Evolutionary conservation across 192 early-diverging fungal genomes (phyloP).

Genomic region (Coemansia umbellata): DNA sequence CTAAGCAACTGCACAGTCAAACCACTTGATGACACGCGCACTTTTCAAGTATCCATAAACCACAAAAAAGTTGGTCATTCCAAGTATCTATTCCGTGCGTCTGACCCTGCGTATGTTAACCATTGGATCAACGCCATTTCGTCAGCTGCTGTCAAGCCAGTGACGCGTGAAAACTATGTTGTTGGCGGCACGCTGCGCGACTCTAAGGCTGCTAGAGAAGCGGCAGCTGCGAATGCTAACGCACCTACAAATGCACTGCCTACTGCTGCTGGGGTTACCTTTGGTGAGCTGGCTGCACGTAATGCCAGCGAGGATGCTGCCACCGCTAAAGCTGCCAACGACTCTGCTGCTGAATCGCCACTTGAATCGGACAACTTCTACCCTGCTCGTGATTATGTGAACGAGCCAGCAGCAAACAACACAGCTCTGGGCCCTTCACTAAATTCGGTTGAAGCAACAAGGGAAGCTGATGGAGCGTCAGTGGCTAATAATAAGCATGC

Average conservation of each 20-base stretch:
- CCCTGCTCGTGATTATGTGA: constrained; percentile 3
- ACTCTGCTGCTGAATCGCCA: neutral
- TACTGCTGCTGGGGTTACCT: neutral
- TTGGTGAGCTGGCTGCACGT: neutral
- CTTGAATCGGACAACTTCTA: constrained; percentile 8
- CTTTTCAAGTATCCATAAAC: constrained; percentile 11
- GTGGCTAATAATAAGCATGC: neutral
- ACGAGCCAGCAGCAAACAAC: neutral
- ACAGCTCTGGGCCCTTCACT: neutral
- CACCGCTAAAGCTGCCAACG: neutral
- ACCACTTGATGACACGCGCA: constrained; percentile 16
- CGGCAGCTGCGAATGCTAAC: constrained; percentile 5
- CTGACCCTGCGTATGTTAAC: constrained; percentile 5
- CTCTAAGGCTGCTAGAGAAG: constrained; percentile 10
- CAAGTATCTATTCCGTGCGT: constrained; percentile 27
- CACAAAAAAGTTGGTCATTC: constrained; percentile 30
- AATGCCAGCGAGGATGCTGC: neutral
- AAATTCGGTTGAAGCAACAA: neutral
- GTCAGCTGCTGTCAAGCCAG: constrained; percentile 6
- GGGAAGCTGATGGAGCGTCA: neutral
- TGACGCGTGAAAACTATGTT: constrained; percentile 2
- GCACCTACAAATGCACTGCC: neutral
- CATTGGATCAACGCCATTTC: constrained; percentile 35
- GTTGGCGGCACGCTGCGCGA: constrained; percentile 31
- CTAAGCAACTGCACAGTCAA: constrained; percentile 19